Conservation (phyloP, 2,329 filamentous ascomycete species). For the Leptosphaerulina australis region DNA sequence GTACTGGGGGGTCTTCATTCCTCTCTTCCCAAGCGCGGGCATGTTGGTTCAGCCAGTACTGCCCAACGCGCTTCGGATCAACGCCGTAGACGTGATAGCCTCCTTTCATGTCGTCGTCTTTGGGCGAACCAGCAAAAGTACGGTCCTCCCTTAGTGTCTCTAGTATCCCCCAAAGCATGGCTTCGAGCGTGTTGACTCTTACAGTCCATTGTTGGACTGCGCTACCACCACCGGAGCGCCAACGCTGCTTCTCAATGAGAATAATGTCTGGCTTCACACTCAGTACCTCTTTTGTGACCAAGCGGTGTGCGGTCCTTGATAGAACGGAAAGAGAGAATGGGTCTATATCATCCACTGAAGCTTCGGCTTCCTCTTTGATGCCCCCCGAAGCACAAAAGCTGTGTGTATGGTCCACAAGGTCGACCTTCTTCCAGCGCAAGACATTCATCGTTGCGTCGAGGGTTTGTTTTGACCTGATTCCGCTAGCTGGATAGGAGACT, state of each 20-base stretch:
- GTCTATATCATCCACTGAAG: slow-evolving; percentile 31
- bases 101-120: neutral
- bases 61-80: slow-evolving; percentile 47
- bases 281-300: slow-evolving; percentile 59
- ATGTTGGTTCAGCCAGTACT: slow-evolving; percentile 44
- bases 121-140: neutral
- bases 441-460: slow-evolving; percentile 32
- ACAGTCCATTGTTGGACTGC: slow-evolving; percentile 82
- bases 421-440: slow-evolving; percentile 39
- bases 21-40: slow-evolving; percentile 13
- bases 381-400: neutral
- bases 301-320: slow-evolving; percentile 60
- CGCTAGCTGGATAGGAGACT: slow-evolving; percentile 27
- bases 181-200: slow-evolving; percentile 80
- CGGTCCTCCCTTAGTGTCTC: slow-evolving; percentile 9
- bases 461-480: neutral
- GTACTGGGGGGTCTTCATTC: slow-evolving; percentile 15
- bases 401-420: slow-evolving; percentile 25
- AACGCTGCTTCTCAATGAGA: slow-evolving; percentile 71
- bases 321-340: slow-evolving; percentile 61
- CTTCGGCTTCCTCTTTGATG: neutral
- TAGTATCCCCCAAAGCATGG: slow-evolving; percentile 74
- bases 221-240: slow-evolving; percentile 66
- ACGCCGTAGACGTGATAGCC: slow-evolving; percentile 35
- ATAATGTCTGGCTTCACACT: slow-evolving; percentile 67